Evolutionary conservation across 495 filamentous ascomycete genomes (phyloP), one percentile per base, ranked within the genome.

Genomic region (Sporormia fimetaria): DNA sequence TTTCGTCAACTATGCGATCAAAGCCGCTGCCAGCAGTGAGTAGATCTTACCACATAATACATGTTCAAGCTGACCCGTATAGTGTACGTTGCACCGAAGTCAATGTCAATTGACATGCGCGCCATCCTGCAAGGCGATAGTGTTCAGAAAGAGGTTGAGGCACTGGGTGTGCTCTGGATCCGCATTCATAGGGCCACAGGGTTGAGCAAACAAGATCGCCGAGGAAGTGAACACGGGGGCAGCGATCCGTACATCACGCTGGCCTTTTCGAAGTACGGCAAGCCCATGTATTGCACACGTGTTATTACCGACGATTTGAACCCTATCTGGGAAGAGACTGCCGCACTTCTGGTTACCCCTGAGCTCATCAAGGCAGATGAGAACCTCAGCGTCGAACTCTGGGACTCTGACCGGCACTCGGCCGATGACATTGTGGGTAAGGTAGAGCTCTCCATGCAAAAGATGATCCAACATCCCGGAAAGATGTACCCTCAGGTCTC

Each of bases 1-100:
- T 47, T 95, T 96, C 57, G 87, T 94, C 62, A 93, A 95, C 62
- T 93, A 86, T 58, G 84, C 87, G n/a, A 93, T 96, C 48, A 76
- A 70, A 23, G 76, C 88, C 0, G 84, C 87, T 3, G 76, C 79
- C 22, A 80, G 78, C 56, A 83, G 42, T 44, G 43, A n/a, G 45
- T 44, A 21, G 16, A 11, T 7, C 6, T 16, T n/a, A n/a, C 21
- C 9, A 17, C 1, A 35, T 30, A 9, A 15, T 6, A 12, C 8
- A 16, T 20, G 3, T 7, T 8, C 6, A 9, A 18, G 23, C 40
- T 44, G 10, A 44, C n/a, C n/a, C 1, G 14, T 9, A 20, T 15
- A 44, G 37, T 93, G 69, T 95, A 94, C 44, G 87, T 94, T 28
- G 88, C 88, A 11, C 88, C 88, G n/a, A 96, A 94, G 61, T 87